phyloP scores from a whole-genome alignment of 805 yeast species.

The Myxozyma lipomycoides region DNA sequence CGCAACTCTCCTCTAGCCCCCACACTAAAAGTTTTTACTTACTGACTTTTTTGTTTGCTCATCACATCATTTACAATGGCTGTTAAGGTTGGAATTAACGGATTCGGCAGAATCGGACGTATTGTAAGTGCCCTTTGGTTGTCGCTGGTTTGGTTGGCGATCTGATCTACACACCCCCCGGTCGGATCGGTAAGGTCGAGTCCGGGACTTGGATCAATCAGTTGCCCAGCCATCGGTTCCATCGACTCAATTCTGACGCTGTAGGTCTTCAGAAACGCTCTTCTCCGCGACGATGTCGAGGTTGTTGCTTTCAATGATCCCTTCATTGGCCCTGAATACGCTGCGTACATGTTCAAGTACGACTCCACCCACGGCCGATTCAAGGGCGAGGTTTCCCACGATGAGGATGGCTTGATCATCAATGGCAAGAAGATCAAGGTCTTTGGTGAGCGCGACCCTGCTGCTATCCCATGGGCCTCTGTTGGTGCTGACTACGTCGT shows the following conservation, averaged over 20 bases:
- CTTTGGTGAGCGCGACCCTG: constrained; percentile 81
- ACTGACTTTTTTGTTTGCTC: too few species aligned
- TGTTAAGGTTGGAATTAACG: constrained; percentile 82
- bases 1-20: too few species aligned
- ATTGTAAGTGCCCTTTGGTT: constrained; percentile 45
- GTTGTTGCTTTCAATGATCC: constrained; percentile 91
- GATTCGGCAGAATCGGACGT: constrained; percentile 94
- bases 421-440: constrained; percentile 64
- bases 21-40: too few species aligned
- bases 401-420: constrained; percentile 54
- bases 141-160: too few species aligned
- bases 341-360: constrained; percentile 93
- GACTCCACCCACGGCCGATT: constrained; percentile 88
- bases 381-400: constrained; percentile 63
- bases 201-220: too few species aligned
- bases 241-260: too few species aligned
- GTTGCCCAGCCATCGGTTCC: too few species aligned
- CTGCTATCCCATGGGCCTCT: constrained; percentile 82
- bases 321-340: constrained; percentile 82
- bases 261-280: constrained; percentile 64
- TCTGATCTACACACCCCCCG: background rate
- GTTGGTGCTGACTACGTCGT: constrained; percentile 74
- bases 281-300: constrained; percentile 66
- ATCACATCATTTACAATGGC: constrained; percentile 22
- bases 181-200: background rate